Evolutionary conservation across 2,329 filamentous ascomycete genomes (phyloP).

Genomic region (Fusarium heterosporum): DNA sequence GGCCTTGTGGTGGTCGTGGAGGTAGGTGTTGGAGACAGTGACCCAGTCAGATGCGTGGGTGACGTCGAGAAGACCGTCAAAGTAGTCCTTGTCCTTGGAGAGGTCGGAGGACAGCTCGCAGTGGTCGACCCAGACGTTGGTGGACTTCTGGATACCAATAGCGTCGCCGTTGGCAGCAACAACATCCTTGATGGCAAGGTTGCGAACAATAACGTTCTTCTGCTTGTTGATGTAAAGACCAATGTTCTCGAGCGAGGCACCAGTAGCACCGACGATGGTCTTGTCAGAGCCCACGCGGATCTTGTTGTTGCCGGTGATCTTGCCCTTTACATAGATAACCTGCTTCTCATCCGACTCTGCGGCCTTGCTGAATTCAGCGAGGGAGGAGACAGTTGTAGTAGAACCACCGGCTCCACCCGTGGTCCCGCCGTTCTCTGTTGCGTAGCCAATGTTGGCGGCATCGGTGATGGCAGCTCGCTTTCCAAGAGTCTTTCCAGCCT

Average conservation of each 20-base stretch:
- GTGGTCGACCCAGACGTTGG: constrained; percentile 76
- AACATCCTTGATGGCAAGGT: constrained; percentile 70
- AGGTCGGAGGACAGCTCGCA: constrained; percentile 71
- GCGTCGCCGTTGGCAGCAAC: constrained; percentile 67
- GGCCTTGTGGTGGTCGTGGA: constrained; percentile 64
- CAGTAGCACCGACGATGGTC: constrained; percentile 57
- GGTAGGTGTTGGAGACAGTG: constrained; percentile 56
- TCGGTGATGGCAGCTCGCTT: constrained; percentile 54
- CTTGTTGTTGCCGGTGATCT: constrained; percentile 55
- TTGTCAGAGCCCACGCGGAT: constrained; percentile 59
- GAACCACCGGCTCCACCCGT: constrained; percentile 63
- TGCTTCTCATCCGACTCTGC: constrained; percentile 57
- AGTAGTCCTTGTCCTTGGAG: constrained; percentile 74
- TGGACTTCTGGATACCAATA: constrained; percentile 67
- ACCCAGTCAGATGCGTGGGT: constrained; percentile 73
- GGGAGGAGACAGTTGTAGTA: constrained; percentile 58
- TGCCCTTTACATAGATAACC: constrained; percentile 57
- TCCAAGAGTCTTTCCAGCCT: constrained; percentile 45
- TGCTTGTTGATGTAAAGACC: constrained; percentile 65
- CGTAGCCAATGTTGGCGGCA: constrained; percentile 53
- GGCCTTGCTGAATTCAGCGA: constrained; percentile 60
- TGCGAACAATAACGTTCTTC: constrained; percentile 71
- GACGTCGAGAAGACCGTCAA: constrained; percentile 73
- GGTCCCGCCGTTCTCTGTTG: constrained; percentile 55
- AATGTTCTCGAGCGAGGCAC: constrained; percentile 57